Conservation (phyloP, 2,329 filamentous ascomycete species). For the Myrmaecium sp. region DNA sequence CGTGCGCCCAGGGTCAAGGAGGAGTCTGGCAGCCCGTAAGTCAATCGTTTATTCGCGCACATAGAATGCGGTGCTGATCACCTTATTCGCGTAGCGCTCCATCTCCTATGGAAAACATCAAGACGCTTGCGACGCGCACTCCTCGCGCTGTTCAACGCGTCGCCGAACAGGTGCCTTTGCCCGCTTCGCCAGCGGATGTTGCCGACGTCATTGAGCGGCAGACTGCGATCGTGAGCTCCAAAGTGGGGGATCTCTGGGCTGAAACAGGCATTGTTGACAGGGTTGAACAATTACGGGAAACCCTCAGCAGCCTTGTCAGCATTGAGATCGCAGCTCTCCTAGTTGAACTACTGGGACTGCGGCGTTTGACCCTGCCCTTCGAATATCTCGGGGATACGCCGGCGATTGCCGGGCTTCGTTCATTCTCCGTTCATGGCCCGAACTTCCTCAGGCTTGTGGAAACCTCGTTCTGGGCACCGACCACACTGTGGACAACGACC, state of each 20-base stretch:
- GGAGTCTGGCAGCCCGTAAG: no score
- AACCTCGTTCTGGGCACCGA: constrained; percentile 67
- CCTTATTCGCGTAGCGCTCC: constrained; percentile 2
- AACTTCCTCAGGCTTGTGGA: constrained; percentile 69
- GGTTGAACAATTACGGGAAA: constrained; percentile 49
- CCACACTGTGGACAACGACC: constrained; percentile 59
- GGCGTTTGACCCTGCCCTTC: constrained; percentile 53
- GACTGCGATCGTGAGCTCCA: constrained; percentile 47
- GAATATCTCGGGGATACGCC: constrained; percentile 59
- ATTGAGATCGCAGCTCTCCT: constrained; percentile 51
- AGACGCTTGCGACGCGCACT: constrained; percentile 27
- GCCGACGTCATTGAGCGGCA: constrained; percentile 59
- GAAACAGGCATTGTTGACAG: constrained; percentile 49
- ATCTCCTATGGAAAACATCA: constrained; percentile 29
- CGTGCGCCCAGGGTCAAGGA: constrained; percentile 18
- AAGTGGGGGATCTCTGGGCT: constrained; percentile 46
- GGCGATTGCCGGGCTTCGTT: constrained; percentile 36
- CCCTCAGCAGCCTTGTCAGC: constrained; percentile 52
- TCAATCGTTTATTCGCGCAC: no score
- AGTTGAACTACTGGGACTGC: constrained; percentile 55
- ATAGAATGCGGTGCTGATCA: constrained; percentile 10
- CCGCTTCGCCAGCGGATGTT: constrained; percentile 64
- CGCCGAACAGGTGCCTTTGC: constrained; percentile 48
- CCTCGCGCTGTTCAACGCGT: constrained; percentile 18
- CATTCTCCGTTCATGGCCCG: constrained; percentile 50